Percentiles rank a stretch among this genome's conserved stretches.
Conservation (phyloP, 768 basidiomycete species). For the Termitomyces sp. region DNA sequence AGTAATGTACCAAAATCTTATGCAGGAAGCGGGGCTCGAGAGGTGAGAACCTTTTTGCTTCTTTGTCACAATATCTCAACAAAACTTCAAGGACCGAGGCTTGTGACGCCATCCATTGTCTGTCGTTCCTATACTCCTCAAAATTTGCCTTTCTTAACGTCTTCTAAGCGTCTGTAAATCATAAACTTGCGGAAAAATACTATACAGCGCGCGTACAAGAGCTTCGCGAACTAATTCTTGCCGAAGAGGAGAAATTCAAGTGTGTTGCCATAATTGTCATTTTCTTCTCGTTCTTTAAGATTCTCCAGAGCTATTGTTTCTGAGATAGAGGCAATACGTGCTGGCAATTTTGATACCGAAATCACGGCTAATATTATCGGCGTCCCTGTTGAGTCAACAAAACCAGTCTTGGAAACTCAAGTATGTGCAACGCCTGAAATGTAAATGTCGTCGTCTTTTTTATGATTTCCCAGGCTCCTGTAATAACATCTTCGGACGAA, state of each 20-base stretch:
- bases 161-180: conserved; percentile 55
- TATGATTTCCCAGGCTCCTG: conserved; percentile 1
- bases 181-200: conserved; percentile 71
- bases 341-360: conserved; percentile 59
- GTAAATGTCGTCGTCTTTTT: background rate
- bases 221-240: conserved; percentile 64
- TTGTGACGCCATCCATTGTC: conserved; percentile 52
- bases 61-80: conserved; percentile 1
- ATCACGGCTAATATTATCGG: conserved; percentile 34
- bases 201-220: conserved; percentile 71
- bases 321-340: conserved; percentile 77
- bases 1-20: conserved; percentile 60
- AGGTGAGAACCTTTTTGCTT: conserved; percentile 37
- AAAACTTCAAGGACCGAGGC: conserved; percentile 42
- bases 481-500: conserved; percentile 21
- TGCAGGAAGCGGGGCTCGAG: conserved; percentile 67
- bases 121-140: background rate
- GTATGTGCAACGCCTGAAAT: background rate
- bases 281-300: background rate
- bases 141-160: conserved; percentile 8
- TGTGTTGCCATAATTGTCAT: conserved; percentile 26
- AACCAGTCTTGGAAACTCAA: conserved; percentile 5
- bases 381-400: conserved; percentile 4
- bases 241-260: conserved; percentile 81
- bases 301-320: conserved; percentile 52